phyloP scores from a whole-genome alignment of 805 yeast species.

The Diddensiella transvaalensis region DNA sequence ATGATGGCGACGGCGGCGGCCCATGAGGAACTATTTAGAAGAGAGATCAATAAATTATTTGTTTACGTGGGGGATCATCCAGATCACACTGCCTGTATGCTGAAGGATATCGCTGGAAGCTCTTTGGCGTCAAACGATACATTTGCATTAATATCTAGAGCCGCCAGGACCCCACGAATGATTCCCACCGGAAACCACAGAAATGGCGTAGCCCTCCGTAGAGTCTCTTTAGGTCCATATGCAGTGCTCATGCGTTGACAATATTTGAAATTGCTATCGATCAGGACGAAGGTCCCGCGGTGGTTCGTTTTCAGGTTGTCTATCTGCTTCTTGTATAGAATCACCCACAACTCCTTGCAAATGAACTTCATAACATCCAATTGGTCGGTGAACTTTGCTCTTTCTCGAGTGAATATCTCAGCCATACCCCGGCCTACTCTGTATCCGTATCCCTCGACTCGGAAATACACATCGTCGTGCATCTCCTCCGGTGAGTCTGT shows the following conservation, averaged over 20 bases:
- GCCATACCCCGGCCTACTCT: conserved; percentile 59
- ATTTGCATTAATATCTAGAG: conserved; percentile 62
- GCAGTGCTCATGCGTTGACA: conserved; percentile 46
- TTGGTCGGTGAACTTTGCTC: conserved; percentile 53
- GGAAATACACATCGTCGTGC: conserved; percentile 44
- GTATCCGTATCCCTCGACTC: conserved; percentile 71
- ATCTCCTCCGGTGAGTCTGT: conserved; percentile 25
- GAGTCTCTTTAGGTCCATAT: conserved; percentile 31
- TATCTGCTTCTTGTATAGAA: conserved; percentile 77
- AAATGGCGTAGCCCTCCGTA: conserved; percentile 40
- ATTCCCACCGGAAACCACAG: conserved; percentile 75
- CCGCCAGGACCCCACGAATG: conserved; percentile 65
- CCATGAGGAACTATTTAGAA: no score
- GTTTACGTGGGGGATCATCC: no score
- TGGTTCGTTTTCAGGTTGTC: conserved; percentile 92
- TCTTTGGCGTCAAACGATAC: conserved; percentile 62
- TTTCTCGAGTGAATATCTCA: conserved; percentile 42
- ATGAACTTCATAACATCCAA: conserved; percentile 86
- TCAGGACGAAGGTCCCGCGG: conserved; percentile 73
- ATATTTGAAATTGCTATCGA: conserved; percentile 61
- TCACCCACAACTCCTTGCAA: conserved; percentile 88
- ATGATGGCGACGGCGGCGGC: no score
- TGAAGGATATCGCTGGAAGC: conserved; percentile 69
- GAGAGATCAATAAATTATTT: no score
- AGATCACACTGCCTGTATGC: conserved; percentile 52